Evolutionary conservation across 805 yeast genomes (phyloP), one percentile per base, ranked within the genome.

Genomic region (Barnettozyma botsteinii): DNA sequence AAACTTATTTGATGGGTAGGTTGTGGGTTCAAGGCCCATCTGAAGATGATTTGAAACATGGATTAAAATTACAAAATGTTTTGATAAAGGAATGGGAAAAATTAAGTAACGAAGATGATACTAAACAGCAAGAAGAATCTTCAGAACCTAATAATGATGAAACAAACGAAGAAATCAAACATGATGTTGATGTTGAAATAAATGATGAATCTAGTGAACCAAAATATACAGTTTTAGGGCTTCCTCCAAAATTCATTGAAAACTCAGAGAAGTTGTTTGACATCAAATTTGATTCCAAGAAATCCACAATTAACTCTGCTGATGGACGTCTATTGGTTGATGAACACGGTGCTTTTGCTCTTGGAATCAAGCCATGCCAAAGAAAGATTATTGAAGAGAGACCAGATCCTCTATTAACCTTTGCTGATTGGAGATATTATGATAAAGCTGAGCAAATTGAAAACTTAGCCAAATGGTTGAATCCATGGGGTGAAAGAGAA

Each of bases 21-120:
- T 56, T 89, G 14, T 88, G 95, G 93, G 72, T 93, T 3, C 97
- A 88, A 59, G 98, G 98, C 0, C 98, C 98, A 1, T 43, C 51
- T 3, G 67, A 64, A 22, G 79, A 73, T 15, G 74, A 72, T 29
- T 48, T 68, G 5, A 53, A 59, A 15, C 51, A 54, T 19, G 62
- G 59, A 21, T 52, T 73, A 20, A 50, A 58, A 19, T 32, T 64
- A n/a, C 44, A 57, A 4, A 45, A 48, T 11, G 62, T 58, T 3
- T 45, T 59, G 21, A 28, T 59, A 4, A 17, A 38, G 7, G 48
- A 51, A 12, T 65, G 71, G 69, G 42, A 46, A 12, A 37, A 46
- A 13, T 19, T 46, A 15, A 38, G 28, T 8, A 28, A 32, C 7
- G n/a, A 15, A 9, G 35, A 33, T 23, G 28, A 31, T 0, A 31